Percentiles rank a stretch among this genome's conserved stretches.
These are phyloP conservation scores for Neurospora sp. DNA, from an alignment of 495 filamentous ascomycete genomes.

Conservation along the genomic window DNA sequence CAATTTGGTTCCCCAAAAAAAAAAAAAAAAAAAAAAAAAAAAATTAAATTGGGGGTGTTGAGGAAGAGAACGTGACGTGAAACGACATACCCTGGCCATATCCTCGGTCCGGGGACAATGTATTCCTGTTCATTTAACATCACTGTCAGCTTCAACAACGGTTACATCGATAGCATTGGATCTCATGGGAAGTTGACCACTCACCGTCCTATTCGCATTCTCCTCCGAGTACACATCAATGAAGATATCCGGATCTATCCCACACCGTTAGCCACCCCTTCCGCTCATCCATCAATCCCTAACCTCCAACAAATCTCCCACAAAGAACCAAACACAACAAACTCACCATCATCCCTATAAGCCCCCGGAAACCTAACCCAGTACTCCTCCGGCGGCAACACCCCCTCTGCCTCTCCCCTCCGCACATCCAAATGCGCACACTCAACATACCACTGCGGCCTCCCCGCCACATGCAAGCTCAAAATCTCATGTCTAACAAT, in stretches of 20 bases:
- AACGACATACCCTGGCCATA: constrained; percentile 31
- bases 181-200: background rate
- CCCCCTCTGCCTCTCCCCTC: constrained; percentile 11
- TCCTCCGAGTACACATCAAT: constrained; percentile 39
- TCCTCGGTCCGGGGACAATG: constrained; percentile 32
- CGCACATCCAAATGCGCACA: constrained; percentile 44
- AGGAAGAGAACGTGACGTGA: too few relatives aligned
- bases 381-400: constrained; percentile 30
- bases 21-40: too few relatives aligned
- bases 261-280: too few relatives aligned
- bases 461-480: constrained; percentile 40
- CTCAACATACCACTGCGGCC: constrained; percentile 47
- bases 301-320: too few relatives aligned
- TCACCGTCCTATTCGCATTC: constrained; percentile 24
- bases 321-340: background rate
- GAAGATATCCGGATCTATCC: constrained; percentile 33
- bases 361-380: constrained; percentile 40
- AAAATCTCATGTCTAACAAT: constrained; percentile 46
- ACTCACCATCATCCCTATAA: constrained; percentile 35
- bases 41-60: too few relatives aligned
- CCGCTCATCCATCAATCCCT: too few relatives aligned
- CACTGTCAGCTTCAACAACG: constrained; percentile 2
- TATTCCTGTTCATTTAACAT: constrained; percentile 23
- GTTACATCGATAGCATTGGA: too few relatives aligned
- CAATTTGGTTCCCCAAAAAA: too few relatives aligned